These are phyloP conservation scores for Hypoxylon sp. DNA, from an alignment of 2,329 filamentous ascomycete species.

Conservation along the genomic window DNA sequence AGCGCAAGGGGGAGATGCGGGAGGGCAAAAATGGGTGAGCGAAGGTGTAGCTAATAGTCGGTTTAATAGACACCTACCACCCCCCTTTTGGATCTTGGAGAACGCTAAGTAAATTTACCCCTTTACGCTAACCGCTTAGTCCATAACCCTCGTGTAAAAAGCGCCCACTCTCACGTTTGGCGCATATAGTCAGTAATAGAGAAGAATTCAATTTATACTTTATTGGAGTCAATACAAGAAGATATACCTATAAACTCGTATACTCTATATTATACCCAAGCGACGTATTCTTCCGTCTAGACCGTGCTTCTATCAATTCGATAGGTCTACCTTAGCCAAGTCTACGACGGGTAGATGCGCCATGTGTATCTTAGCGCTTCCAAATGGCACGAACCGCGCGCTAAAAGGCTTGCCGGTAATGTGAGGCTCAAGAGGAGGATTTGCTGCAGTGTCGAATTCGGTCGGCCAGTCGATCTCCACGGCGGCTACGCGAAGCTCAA, in stretches of 20 bases:
- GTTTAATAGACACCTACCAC: not conserved
- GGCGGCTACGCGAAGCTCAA: conserved; percentile 51
- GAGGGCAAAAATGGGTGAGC: not conserved
- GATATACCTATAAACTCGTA: conserved; percentile 10
- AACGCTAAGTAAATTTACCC: too few relatives aligned
- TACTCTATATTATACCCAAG: conserved; percentile 18
- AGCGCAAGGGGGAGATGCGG: too few relatives aligned
- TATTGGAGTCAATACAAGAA: conserved; percentile 10
- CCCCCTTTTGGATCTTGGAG: too few relatives aligned
- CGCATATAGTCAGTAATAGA: not conserved
- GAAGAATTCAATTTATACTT: conserved; percentile 1
- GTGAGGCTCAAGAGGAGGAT: conserved; percentile 43
- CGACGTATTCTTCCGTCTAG: conserved; percentile 3
- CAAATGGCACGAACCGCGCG: conserved; percentile 52
- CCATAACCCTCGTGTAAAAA: not conserved
- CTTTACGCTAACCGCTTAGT: too few relatives aligned
- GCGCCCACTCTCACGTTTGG: not conserved
- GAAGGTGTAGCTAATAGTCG: not conserved
- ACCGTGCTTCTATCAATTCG: conserved; percentile 13
- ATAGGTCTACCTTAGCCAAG: conserved; percentile 43
- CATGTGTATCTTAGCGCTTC: conserved; percentile 53
- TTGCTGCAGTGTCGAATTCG: conserved; percentile 45
- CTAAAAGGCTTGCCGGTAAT: conserved; percentile 46
- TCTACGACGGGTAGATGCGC: conserved; percentile 50
- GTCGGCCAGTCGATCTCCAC: conserved; percentile 52